phyloP scores from a whole-genome alignment of 495 filamentous ascomycete genomes.

The Daldinia loculata region DNA sequence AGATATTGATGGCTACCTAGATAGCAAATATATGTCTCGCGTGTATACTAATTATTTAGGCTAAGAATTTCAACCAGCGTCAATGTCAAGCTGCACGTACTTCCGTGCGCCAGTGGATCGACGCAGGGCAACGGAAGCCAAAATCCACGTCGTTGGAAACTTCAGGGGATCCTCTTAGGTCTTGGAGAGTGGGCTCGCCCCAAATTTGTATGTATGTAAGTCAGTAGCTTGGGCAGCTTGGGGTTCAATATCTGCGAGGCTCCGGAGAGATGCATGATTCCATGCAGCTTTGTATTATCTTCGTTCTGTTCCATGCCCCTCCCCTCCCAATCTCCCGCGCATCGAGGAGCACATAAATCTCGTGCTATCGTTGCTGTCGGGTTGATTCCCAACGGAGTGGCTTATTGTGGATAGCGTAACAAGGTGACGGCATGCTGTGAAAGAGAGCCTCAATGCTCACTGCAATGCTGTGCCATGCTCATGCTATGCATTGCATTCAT shows the following conservation, averaged over 20 bases:
- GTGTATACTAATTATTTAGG: constrained; percentile 1
- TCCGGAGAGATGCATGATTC: constrained; percentile 45
- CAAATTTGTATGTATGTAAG: constrained; percentile 15
- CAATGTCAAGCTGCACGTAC: constrained; percentile 35
- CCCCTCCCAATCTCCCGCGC: constrained; percentile 12
- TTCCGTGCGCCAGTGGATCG: constrained; percentile 41
- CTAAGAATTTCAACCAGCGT: constrained; percentile 22
- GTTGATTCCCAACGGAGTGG: constrained; percentile 42
- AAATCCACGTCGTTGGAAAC: constrained; percentile 46
- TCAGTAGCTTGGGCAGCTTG: constrained; percentile 14
- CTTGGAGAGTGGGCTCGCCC: constrained; percentile 22
- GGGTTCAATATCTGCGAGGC: constrained; percentile 41
- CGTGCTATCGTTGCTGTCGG: constrained; percentile 49
- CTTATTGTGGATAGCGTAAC: constrained; percentile 44
- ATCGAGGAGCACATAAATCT: constrained; percentile 41
- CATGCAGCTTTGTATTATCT: constrained; percentile 43
- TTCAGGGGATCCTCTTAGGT: constrained; percentile 22
- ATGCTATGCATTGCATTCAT: constrained; percentile 46
- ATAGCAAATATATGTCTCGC: neutral
- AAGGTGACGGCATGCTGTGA: constrained; percentile 45
- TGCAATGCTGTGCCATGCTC: constrained; percentile 45
- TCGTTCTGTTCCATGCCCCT: constrained; percentile 18
- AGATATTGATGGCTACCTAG: neutral
- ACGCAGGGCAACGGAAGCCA: constrained; percentile 39
- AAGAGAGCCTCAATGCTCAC: constrained; percentile 48